Conservation (phyloP, 371 early-diverging fungal genomes). For the Apophysomyces trapeziformis region DNA sequence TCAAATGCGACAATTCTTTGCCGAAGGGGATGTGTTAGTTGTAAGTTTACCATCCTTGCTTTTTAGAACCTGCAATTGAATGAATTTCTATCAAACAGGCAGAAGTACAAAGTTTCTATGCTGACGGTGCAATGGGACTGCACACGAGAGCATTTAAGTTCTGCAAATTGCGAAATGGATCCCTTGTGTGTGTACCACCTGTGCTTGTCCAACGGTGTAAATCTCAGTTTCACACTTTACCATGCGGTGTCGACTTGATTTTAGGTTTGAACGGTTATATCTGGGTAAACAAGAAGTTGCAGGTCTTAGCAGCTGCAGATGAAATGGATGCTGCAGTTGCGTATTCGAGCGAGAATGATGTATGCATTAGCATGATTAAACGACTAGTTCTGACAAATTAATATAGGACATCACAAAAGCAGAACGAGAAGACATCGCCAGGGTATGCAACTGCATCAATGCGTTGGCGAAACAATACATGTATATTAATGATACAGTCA, state of each 20-base stretch:
- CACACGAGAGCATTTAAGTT: conserved; percentile 98
- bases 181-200: conserved; percentile 84
- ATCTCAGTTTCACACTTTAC: conserved; percentile 88
- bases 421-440: conserved; percentile 83
- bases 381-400: neutral
- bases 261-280: conserved; percentile 98
- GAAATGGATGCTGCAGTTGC: conserved; percentile 74
- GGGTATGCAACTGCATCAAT: conserved; percentile 84
- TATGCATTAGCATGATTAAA: conserved; percentile 23
- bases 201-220: conserved; percentile 88
- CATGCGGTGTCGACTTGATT: conserved; percentile 91
- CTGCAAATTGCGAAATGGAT: conserved; percentile 95
- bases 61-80: neutral
- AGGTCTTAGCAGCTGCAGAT: conserved; percentile 51
- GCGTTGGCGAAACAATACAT: conserved; percentile 78
- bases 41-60: conserved; percentile 39
- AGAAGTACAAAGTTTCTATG: conserved; percentile 93
- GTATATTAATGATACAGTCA: conserved; percentile 84
- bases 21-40: conserved; percentile 95
- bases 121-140: conserved; percentile 88
- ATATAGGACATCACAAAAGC: conserved; percentile 58
- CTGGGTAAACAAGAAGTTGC: conserved; percentile 87
- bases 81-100: conserved; percentile 56
- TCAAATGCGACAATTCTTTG: conserved; percentile 96
- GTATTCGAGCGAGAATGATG: conserved; percentile 84